Conservation (phyloP, 768 basidiomycete genomes). For the Punctularia strigosozonata region DNA sequence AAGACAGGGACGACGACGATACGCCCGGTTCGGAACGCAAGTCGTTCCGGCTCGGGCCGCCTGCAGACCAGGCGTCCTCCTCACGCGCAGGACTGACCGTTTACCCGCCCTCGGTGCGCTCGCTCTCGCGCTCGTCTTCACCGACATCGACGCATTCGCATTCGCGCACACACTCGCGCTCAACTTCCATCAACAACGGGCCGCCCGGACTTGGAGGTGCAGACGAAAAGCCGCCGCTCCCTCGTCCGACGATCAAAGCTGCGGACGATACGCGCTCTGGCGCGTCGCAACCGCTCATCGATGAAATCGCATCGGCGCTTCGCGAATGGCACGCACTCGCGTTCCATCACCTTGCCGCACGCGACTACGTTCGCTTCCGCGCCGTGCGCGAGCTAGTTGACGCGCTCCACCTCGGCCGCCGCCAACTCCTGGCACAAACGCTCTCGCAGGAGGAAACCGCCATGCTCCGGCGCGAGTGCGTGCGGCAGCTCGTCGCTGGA, state of each 20-base stretch:
- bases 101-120: conserved; percentile 62
- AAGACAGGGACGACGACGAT: conserved; percentile 59
- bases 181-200: too few relatives aligned
- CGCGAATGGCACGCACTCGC: conserved; percentile 93
- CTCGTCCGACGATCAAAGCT: conserved; percentile 88
- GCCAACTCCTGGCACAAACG: conserved; percentile 82
- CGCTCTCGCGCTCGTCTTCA: conserved; percentile 44
- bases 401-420: conserved; percentile 79
- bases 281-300: conserved; percentile 76
- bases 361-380: conserved; percentile 85
- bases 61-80: conserved; percentile 63
- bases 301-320: conserved; percentile 93
- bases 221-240: conserved; percentile 67
- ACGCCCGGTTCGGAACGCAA: conserved; percentile 26
- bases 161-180: too few relatives aligned
- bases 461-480: conserved; percentile 75
- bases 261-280: conserved; percentile 90
- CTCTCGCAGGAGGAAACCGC: conserved; percentile 80
- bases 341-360: conserved; percentile 80
- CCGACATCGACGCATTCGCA: conserved; percentile 55
- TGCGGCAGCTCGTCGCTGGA: conserved; percentile 74
- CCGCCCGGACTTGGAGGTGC: too few relatives aligned
- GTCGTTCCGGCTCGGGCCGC: conserved; percentile 63
- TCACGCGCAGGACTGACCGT: conserved; percentile 63
- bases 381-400: conserved; percentile 84